These are phyloP conservation scores for Diaporthe humulicola DNA, from an alignment of 2,329 filamentous ascomycete genomes.

Conservation along the genomic window DNA sequence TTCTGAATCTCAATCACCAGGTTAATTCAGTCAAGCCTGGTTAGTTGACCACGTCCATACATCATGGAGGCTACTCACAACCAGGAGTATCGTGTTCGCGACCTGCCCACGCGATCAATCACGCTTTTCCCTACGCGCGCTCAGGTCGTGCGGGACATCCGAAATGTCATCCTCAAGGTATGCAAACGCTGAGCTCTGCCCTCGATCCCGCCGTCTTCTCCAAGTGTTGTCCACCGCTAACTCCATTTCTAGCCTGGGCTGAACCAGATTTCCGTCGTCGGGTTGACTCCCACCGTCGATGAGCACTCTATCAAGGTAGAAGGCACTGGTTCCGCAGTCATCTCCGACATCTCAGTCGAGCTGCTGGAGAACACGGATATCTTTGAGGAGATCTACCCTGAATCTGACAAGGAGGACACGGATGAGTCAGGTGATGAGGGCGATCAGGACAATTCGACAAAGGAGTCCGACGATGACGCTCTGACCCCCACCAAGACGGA, in stretches of 20 bases:
- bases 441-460: slow-evolving; percentile 45
- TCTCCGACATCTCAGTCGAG: slow-evolving; percentile 74
- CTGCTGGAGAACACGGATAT: slow-evolving; percentile 67
- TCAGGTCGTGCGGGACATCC: slow-evolving; percentile 72
- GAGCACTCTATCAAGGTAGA: slow-evolving; percentile 72
- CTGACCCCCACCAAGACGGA: slow-evolving; percentile 39
- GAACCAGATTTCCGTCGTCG: slow-evolving; percentile 69
- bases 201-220: not conserved
- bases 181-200: slow-evolving; percentile 16
- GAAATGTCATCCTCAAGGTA: slow-evolving; percentile 63
- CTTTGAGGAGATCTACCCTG: slow-evolving; percentile 67
- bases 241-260: slow-evolving; percentile 57
- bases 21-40: not conserved
- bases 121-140: slow-evolving; percentile 73
- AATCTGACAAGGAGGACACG: slow-evolving; percentile 54
- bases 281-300: slow-evolving; percentile 65
- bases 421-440: slow-evolving; percentile 44
- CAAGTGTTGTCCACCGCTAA: not conserved
- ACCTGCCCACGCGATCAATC: slow-evolving; percentile 71
- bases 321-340: slow-evolving; percentile 68
- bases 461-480: slow-evolving; percentile 43
- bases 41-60: not conserved
- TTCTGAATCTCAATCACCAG: too few relatives aligned
- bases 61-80: slow-evolving; percentile 56
- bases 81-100: slow-evolving; percentile 67